Evolutionary conservation across 306 rosid species (phyloP), one percentile per base, ranked within the genome.

Genomic region (Canavalia gladiata): DNA sequence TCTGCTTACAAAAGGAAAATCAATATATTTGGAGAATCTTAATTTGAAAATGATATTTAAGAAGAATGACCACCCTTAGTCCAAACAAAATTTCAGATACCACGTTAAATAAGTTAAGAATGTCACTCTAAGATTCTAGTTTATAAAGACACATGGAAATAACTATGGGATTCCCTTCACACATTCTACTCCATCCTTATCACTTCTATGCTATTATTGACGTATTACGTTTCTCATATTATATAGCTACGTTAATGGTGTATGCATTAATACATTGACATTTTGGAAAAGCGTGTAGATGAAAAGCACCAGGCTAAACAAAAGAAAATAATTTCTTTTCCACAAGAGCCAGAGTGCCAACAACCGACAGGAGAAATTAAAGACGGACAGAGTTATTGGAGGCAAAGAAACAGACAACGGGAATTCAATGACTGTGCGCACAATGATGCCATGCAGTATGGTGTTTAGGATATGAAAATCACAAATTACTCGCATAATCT

Each of bases 1-100:
- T 80, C 84, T 78, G 60, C 83, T 68, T 77, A 58, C 62, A 79
- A 64, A 68, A 79, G 77, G 9, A 66, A 83, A 84, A 75, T 10
- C 60, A 69, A 49, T 70, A 68, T 68, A 54, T 62, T 29, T 35
- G 7, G 46, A 81, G 83, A 77, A 60, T 64, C 73, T 83, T 35
- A 41, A 68, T 9, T 59, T 52, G 76, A 76, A 33, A 50, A 66
- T 54, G 84, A 10, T 65, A 45, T 8, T 59, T 69, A 55, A 58
- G n/a, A n/a, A 45, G 62, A 68, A 60, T 42, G 68, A 71, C 63
- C 41, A 72, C 75, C 4, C 76, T 35, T 55, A 34, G 42, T 60
- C 13, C 2, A 66, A 39, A 37, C 68, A 30, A 43, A 25, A 41
- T 63, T 69, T 9, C 66, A 85, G 76, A 72, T 66, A 82, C 76